Conservation (phyloP, 108 stramenopile genomes). For the Nitzschia sp. region DNA sequence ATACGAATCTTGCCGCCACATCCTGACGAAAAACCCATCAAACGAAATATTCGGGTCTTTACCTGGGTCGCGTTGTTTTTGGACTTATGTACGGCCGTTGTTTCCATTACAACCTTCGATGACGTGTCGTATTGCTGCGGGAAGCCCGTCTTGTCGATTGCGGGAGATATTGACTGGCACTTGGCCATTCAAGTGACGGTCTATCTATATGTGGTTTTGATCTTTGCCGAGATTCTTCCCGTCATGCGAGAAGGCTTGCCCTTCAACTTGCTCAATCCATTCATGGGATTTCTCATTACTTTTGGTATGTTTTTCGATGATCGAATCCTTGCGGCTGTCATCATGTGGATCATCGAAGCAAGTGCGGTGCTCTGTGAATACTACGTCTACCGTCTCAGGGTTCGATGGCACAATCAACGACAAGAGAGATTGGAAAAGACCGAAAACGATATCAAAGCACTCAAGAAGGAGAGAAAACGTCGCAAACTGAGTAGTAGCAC, state of each 20-base stretch:
- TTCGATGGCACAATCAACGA: constrained; percentile 10
- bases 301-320: constrained; percentile 48
- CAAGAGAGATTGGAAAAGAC: constrained; percentile 14
- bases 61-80: constrained; percentile 33
- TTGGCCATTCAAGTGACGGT: constrained; percentile 24
- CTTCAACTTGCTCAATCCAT: constrained; percentile 32
- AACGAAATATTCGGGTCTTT: constrained; percentile 26
- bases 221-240: constrained; percentile 40
- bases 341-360: constrained; percentile 42
- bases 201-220: constrained; percentile 34
- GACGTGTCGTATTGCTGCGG: constrained; percentile 38
- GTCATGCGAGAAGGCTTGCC: constrained; percentile 35
- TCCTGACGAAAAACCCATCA: constrained; percentile 34
- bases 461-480: constrained; percentile 3
- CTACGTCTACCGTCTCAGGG: constrained; percentile 25
- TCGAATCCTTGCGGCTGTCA: constrained; percentile 25
- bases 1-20: constrained; percentile 30
- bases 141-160: constrained; percentile 28
- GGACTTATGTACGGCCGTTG: constrained; percentile 34
- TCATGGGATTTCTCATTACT: constrained; percentile 42
- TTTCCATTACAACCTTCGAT: constrained; percentile 27
- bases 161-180: constrained; percentile 24
- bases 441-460: constrained; percentile 8
- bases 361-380: constrained; percentile 31
- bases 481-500: background rate